Conservation (phyloP, 192 early-diverging fungal genomes). For the Cetraspora pellucida region DNA sequence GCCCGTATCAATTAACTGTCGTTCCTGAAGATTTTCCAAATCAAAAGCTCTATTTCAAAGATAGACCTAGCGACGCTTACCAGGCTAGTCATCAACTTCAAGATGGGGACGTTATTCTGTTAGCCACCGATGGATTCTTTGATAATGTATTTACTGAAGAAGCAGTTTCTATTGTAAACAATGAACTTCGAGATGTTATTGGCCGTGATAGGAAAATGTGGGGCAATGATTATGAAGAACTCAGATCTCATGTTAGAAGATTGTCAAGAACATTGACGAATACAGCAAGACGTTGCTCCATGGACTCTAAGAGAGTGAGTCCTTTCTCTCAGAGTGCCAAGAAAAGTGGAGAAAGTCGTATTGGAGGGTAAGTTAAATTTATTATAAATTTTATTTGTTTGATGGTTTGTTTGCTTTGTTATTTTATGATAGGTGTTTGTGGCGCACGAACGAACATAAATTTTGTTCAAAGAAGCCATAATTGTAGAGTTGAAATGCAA, state of each 20-base stretch:
- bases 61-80: slow-evolving; percentile 59
- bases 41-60: slow-evolving; percentile 51
- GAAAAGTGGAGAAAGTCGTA: slow-evolving; percentile 45
- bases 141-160: slow-evolving; percentile 64
- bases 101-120: slow-evolving; percentile 59
- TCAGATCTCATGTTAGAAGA: slow-evolving; percentile 44
- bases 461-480: no score
- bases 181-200: slow-evolving; percentile 43
- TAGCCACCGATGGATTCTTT: slow-evolving; percentile 65
- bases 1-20: slow-evolving; percentile 62
- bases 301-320: slow-evolving; percentile 53
- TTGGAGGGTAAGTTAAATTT: slow-evolving; percentile 41
- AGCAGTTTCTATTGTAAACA: slow-evolving; percentile 54
- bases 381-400: neutral
- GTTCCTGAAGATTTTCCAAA: slow-evolving; percentile 58
- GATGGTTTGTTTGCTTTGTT: neutral
- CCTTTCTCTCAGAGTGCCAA: slow-evolving; percentile 55
- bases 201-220: slow-evolving; percentile 18
- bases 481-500: no score
- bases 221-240: slow-evolving; percentile 40
- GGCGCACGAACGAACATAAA: no score
- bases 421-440: neutral
- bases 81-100: slow-evolving; percentile 53
- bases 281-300: slow-evolving; percentile 50
- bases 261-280: slow-evolving; percentile 55